These are phyloP conservation scores for Spongospora subterranea DNA, from an alignment of 208 protist species.

Conservation along the genomic window DNA sequence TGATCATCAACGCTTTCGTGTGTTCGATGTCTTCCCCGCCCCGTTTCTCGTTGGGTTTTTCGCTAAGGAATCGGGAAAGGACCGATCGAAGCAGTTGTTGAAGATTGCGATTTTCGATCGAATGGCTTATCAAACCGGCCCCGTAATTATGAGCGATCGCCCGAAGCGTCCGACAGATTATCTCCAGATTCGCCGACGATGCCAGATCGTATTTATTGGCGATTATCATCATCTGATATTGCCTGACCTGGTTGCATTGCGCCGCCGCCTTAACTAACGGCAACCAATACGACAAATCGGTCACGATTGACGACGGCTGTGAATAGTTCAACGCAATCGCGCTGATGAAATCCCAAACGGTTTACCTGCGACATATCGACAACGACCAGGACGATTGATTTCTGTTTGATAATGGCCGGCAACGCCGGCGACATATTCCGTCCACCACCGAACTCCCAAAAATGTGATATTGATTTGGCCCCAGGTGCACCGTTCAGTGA, in stretches of 20 bases:
- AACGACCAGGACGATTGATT: background rate
- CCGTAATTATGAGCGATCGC: slow-evolving; percentile 7
- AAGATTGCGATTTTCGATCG: background rate
- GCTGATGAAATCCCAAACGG: background rate
- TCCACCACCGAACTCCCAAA: slow-evolving; percentile 49
- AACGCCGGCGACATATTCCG: background rate
- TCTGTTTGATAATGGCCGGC: background rate
- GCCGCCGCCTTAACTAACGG: background rate
- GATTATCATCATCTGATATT: background rate
- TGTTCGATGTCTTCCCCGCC: background rate
- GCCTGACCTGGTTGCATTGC: background rate
- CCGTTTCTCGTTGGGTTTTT: background rate
- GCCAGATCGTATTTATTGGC: slow-evolving; percentile 48
- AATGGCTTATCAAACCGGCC: background rate
- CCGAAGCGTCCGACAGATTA: slow-evolving; percentile 10
- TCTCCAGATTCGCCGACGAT: background rate
- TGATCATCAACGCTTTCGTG: background rate
- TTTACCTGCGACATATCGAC: background rate
- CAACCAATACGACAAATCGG: slow-evolving; percentile 13
- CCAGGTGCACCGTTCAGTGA: background rate
- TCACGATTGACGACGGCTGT: background rate
- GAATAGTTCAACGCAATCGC: no score
- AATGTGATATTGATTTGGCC: slow-evolving; percentile 8
- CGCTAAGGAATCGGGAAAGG: background rate
- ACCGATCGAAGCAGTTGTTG: background rate